Base-by-base conservation (phyloP, 2,329 filamentous ascomycete species). In the Cytospora paraplurivora region DNA sequence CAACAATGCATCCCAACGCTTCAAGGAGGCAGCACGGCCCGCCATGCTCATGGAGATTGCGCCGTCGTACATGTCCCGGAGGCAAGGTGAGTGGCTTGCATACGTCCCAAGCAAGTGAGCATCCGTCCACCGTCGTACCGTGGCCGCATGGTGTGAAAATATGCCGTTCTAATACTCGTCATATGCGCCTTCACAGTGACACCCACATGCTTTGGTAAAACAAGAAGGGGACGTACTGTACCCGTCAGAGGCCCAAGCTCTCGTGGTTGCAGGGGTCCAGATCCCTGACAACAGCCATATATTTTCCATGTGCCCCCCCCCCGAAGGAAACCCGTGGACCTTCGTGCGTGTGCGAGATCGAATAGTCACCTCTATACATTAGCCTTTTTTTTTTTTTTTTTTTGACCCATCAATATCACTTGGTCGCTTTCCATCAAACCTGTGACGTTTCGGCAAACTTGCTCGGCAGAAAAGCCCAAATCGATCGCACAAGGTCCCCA, bases 131-230 rank as follows among this genome's bases (percentile, higher is more conserved):
- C 47, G 64, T 66, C 44, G 61, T 51, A 63, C 64, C 56, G 60
- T 63, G 52, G 56, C 59, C 62, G 64, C 56, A 63, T 55, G 38
- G 59, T 32, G 62, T 56, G 47, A 51, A 63, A 63, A 49, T 56
- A 54, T 55, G 53, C 44, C 55, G 64, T 44, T 49, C 34, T 54
- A 50, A 55, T 19, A 34, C 38, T 50, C 59, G 41, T 59, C 60
- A 57, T 37, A 49, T 55, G 61, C 53, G 27, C 56, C 32, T 47
- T 58, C 60, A 33, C 27, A 55, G 55, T 63, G 44, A 63, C 56
- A 63, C 52, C 61, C 61, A 50, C 38, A 52, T 47, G 51, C 52
- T 53, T 56, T 35, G 44, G 53, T 55, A 55, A 56, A 58, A 57
- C 50, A 55, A 49, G 33, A 50, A 37, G 56, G 63, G 56, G 63